These are phyloP conservation scores for Colletotrichum falcatum DNA, from an alignment of 2,329 filamentous ascomycete species.

Conservation along the genomic window DNA sequence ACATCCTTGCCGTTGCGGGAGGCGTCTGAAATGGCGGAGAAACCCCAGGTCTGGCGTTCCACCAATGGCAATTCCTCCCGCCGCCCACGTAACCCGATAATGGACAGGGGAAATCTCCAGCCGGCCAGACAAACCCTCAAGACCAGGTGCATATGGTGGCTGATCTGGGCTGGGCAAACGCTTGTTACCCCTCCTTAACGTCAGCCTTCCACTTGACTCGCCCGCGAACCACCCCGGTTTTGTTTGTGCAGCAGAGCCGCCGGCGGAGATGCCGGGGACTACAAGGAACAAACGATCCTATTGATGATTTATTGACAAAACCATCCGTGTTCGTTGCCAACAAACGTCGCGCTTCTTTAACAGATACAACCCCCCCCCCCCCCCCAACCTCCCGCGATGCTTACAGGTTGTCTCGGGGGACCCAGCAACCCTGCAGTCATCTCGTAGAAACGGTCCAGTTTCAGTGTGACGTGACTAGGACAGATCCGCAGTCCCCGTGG, in stretches of 20 bases:
- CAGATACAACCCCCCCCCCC: no score
- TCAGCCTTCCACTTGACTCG: neutral
- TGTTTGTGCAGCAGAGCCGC: slow-evolving; percentile 17
- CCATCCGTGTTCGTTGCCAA: neutral
- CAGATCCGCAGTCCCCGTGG: neutral
- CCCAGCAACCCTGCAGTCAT: slow-evolving; percentile 21
- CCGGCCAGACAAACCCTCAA: slow-evolving; percentile 9
- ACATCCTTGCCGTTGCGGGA: slow-evolving; percentile 10
- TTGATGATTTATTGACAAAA: neutral
- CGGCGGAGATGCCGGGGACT: neutral
- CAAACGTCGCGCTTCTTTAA: neutral
- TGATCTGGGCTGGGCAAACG: slow-evolving; percentile 39
- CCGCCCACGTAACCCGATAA: neutral
- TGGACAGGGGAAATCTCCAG: neutral
- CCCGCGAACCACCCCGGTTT: neutral
- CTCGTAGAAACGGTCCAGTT: neutral
- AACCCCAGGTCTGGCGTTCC: slow-evolving; percentile 29
- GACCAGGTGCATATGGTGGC: slow-evolving; percentile 18
- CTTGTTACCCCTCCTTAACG: slow-evolving; percentile 30
- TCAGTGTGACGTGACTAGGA: neutral
- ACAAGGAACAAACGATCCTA: neutral
- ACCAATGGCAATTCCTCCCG: slow-evolving; percentile 36
- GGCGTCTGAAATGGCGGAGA: slow-evolving; percentile 28
- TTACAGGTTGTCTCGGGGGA: slow-evolving; percentile 4
- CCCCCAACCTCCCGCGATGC: no score